These are phyloP conservation scores for Penicillium frequentans DNA, from an alignment of 2,329 filamentous ascomycete genomes.

Conservation along the genomic window DNA sequence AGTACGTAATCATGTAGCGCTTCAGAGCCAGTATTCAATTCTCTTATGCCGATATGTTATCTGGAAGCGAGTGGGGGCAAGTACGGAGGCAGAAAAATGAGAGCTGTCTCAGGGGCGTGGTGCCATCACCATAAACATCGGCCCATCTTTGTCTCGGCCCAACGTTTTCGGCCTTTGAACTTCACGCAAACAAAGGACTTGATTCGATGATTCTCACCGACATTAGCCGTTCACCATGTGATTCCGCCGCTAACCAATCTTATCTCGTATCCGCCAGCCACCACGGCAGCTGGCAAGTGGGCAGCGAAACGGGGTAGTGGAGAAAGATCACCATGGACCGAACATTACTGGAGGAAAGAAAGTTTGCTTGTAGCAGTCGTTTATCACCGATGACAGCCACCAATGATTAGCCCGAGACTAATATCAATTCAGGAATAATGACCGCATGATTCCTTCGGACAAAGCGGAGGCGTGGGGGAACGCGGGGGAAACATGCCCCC, in stretches of 20 bases:
- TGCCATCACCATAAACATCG: not conserved
- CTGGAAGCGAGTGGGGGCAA: too few species aligned
- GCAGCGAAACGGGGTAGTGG: not conserved
- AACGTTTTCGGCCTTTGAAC: not conserved
- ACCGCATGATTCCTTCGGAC: not conserved
- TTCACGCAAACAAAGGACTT: not conserved
- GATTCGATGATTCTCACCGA: not conserved
- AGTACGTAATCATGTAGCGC: too few species aligned
- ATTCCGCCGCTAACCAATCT: not conserved
- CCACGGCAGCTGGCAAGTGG: not conserved
- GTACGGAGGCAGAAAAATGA: too few species aligned
- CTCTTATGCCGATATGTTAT: too few species aligned
- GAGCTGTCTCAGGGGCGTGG: too few species aligned
- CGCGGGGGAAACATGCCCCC: constrained; percentile 16
- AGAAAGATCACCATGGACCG: not conserved
- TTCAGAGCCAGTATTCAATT: too few species aligned
- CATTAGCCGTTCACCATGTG: not conserved
- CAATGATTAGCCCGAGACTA: not conserved
- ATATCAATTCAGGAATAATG: not conserved
- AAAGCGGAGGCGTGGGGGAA: constrained; percentile 16
- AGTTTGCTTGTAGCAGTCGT: not conserved
- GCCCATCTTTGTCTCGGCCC: not conserved
- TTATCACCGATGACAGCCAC: not conserved
- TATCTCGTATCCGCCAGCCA: not conserved
- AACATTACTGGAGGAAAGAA: not conserved